These are phyloP conservation scores for Lactarius quietus DNA, from an alignment of 768 basidiomycete genomes.

Conservation along the genomic window DNA sequence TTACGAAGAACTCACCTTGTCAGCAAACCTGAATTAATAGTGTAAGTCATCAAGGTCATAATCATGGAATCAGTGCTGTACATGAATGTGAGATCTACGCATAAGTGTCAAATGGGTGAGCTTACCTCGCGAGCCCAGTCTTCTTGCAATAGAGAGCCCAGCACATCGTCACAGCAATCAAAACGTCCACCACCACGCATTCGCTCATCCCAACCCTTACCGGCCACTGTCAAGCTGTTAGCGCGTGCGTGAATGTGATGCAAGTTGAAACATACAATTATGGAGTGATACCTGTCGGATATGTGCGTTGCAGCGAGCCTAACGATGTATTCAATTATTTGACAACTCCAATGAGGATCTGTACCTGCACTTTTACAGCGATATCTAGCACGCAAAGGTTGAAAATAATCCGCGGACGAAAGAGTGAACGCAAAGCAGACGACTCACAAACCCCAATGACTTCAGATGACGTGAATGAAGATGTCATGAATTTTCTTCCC, in stretches of 20 bases:
- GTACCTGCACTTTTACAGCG: slow-evolving; percentile 43
- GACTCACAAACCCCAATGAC: slow-evolving; percentile 29
- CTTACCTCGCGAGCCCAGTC: slow-evolving; percentile 45
- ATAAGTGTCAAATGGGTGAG: neutral
- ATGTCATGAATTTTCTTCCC: neutral
- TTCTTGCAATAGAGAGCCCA: slow-evolving; percentile 45
- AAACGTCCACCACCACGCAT: slow-evolving; percentile 46
- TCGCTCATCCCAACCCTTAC: slow-evolving; percentile 45
- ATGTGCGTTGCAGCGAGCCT: slow-evolving; percentile 32
- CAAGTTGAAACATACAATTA: slow-evolving; percentile 32
- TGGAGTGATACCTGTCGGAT: slow-evolving; percentile 32
- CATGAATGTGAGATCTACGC: neutral
- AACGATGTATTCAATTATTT: slow-evolving; percentile 13
- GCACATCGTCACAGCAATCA: slow-evolving; percentile 47
- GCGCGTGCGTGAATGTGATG: neutral
- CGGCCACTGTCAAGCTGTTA: slow-evolving; percentile 40
- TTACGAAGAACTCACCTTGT: slow-evolving; percentile 25
- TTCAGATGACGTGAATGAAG: slow-evolving; percentile 2
- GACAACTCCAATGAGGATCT: neutral
- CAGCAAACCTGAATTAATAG: slow-evolving; percentile 30
- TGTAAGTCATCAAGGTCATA: slow-evolving; percentile 30
- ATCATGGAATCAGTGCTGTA: slow-evolving; percentile 30
- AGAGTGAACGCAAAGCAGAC: neutral
- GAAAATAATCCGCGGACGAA: neutral
- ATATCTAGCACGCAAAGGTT: slow-evolving; percentile 36